Percentiles rank a stretch among this genome's conserved stretches.
Conservation (phyloP, 441 rosid species). For the Pelargonium citronellum region DNA sequence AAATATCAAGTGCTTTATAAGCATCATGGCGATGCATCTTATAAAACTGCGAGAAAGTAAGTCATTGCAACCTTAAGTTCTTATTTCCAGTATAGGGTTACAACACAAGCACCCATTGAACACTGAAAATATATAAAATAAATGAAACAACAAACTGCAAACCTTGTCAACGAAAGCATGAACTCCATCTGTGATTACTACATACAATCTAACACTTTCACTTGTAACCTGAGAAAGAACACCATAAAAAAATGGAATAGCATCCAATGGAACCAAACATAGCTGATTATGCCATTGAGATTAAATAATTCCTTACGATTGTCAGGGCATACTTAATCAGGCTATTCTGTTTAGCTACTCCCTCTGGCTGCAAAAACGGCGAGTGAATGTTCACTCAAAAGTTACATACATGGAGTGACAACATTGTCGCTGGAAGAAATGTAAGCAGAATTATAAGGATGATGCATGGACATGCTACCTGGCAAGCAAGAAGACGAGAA, state of each 20-base stretch:
- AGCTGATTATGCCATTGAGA: not conserved
- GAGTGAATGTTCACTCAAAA: not conserved
- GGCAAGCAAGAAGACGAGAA: slow-evolving; percentile 46
- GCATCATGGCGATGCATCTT: slow-evolving; percentile 48
- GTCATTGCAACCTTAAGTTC: not conserved
- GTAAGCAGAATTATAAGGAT: not conserved
- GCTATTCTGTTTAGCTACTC: slow-evolving; percentile 34
- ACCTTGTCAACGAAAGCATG: slow-evolving; percentile 45
- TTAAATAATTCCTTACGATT: slow-evolving; percentile 32
- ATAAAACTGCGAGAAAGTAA: slow-evolving; percentile 32
- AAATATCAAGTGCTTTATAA: slow-evolving; percentile 40
- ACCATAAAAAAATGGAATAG: not conserved
- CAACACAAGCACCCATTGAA: not conserved
- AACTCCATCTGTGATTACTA: slow-evolving; percentile 45
- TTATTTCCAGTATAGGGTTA: not conserved
- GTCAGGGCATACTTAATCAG: slow-evolving; percentile 42
- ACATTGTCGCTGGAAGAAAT: not conserved
- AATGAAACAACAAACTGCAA: slow-evolving; percentile 9
- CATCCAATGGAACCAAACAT: slow-evolving; percentile 6
- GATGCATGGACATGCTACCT: slow-evolving; percentile 26
- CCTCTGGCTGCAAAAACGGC: slow-evolving; percentile 43
- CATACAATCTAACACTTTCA: slow-evolving; percentile 40
- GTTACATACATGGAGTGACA: not conserved
- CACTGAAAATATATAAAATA: not conserved
- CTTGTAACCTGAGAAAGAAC: slow-evolving; percentile 33